A percentile compares a stretch with the other conserved stretches of the same genome.
phyloP scores from a whole-genome alignment of 2,329 filamentous ascomycete genomes.

The Emmonsiellopsis sp. region DNA sequence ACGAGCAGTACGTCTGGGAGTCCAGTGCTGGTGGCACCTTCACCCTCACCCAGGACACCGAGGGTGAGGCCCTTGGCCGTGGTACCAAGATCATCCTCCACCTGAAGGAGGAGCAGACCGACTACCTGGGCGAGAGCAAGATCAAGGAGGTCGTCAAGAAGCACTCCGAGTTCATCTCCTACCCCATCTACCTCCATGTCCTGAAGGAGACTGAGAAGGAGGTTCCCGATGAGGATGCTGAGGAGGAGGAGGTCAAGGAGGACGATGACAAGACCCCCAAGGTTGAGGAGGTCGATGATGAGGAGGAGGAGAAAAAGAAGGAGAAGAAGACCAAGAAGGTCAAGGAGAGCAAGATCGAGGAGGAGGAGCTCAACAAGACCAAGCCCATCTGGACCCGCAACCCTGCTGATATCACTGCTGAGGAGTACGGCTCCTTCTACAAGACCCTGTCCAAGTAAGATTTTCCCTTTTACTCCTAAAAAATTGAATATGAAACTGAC shows the following conservation, averaged over 20 bases:
- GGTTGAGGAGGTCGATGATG: slow-evolving; percentile 84
- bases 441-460: slow-evolving; percentile 86
- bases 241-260: slow-evolving; percentile 50
- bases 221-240: slow-evolving; percentile 90
- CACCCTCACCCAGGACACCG: slow-evolving; percentile 81
- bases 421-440: slow-evolving; percentile 99
- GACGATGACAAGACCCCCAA: slow-evolving; percentile 90
- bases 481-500: slow-evolving; percentile 9
- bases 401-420: slow-evolving; percentile 83
- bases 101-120: slow-evolving; percentile 97
- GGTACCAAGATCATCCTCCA: slow-evolving; percentile 97
- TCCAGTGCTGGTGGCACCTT: slow-evolving; percentile 96
- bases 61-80: slow-evolving; percentile 82
- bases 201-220: slow-evolving; percentile 98
- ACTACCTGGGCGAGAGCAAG: slow-evolving; percentile 97
- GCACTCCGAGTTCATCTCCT: slow-evolving; percentile 99
- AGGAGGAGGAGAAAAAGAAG: slow-evolving; percentile 76
- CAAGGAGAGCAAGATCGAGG: slow-evolving; percentile 97
- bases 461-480: not conserved
- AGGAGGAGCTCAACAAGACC: slow-evolving; percentile 99
- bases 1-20: slow-evolving; percentile 99
- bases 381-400: slow-evolving; percentile 99
- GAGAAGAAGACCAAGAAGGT: slow-evolving; percentile 98
- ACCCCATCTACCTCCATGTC: slow-evolving; percentile 99
- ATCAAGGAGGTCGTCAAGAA: slow-evolving; percentile 99